phyloP scores from a whole-genome alignment of 108 stramenopile species.

The Skeletonema menzelii region DNA sequence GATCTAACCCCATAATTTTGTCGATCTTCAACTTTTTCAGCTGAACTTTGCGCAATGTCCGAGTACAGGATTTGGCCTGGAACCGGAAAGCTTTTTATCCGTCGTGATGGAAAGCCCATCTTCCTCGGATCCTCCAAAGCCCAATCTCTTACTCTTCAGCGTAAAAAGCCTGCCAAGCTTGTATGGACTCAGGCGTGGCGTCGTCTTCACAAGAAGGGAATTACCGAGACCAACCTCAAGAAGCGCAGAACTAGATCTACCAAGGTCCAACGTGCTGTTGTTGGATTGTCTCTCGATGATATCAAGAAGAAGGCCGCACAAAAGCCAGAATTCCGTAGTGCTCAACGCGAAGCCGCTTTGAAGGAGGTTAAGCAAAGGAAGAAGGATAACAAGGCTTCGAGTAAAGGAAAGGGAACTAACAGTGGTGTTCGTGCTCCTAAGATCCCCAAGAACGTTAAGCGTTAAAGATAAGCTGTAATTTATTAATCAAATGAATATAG shows the following conservation, averaged over 20 bases:
- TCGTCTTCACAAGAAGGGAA: conserved; percentile 99
- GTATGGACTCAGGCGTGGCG: conserved; percentile 99
- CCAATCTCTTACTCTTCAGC: conserved; percentile 90
- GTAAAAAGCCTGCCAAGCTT: conserved; percentile 99
- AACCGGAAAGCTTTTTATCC: conserved; percentile 98
- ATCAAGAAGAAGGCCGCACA: conserved; percentile 95
- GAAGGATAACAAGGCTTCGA: conserved; percentile 80
- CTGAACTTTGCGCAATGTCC: conserved; percentile 98
- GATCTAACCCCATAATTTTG: background rate
- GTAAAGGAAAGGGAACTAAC: conserved; percentile 27
- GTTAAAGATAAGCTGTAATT: conserved; percentile 2
- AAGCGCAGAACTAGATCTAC: conserved; percentile 91
- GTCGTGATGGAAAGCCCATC: conserved; percentile 98
- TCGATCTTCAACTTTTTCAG: conserved; percentile 34
- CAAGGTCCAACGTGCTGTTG: conserved; percentile 96
- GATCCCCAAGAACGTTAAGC: conserved; percentile 48
- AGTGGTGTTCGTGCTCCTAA: conserved; percentile 30
- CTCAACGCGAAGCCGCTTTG: conserved; percentile 80
- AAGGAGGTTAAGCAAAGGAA: conserved; percentile 93
- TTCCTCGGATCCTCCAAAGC: conserved; percentile 96
- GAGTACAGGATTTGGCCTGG: conserved; percentile 99
- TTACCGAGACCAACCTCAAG: conserved; percentile 87
- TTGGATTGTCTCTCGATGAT: conserved; percentile 96
- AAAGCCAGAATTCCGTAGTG: conserved; percentile 80
- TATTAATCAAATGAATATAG: conserved; percentile 6